Conservation (phyloP, 2,329 filamentous ascomycete species). For the Sphaerulina musiva region DNA sequence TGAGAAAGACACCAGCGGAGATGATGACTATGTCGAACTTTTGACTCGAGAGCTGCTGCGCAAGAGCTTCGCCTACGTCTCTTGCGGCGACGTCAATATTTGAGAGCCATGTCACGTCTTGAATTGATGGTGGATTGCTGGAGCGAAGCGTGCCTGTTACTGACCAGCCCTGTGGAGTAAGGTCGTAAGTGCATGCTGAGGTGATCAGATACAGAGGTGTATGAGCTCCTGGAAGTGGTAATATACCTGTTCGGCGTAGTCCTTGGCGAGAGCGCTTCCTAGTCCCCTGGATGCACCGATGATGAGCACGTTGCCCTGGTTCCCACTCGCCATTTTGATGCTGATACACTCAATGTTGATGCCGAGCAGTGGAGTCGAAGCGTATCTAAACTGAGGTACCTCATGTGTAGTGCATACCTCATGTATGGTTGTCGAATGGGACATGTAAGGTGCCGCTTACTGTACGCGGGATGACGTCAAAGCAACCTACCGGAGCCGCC, state of each 20-base stretch:
- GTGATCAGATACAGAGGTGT: too few relatives aligned
- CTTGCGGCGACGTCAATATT: conserved; percentile 20
- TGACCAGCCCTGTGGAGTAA: neutral
- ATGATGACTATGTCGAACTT: conserved; percentile 49
- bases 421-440: too few relatives aligned
- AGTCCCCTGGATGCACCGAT: conserved; percentile 5
- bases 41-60: conserved; percentile 19
- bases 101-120: conserved; percentile 15
- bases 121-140: conserved; percentile 38
- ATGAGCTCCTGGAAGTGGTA: too few relatives aligned
- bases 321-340: neutral
- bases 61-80: conserved; percentile 21
- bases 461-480: too few relatives aligned
- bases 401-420: too few relatives aligned
- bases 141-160: conserved; percentile 5
- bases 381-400: neutral
- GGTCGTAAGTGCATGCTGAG: neutral
- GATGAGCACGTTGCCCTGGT: conserved; percentile 2
- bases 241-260: neutral
- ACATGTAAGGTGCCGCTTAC: too few relatives aligned
- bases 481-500: too few relatives aligned
- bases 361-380: neutral
- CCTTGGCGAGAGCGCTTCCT: conserved; percentile 1
- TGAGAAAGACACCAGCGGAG: conserved; percentile 62
- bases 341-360: neutral